phyloP scores from a whole-genome alignment of 495 filamentous ascomycete species.

The Penicillium ucsense region DNA sequence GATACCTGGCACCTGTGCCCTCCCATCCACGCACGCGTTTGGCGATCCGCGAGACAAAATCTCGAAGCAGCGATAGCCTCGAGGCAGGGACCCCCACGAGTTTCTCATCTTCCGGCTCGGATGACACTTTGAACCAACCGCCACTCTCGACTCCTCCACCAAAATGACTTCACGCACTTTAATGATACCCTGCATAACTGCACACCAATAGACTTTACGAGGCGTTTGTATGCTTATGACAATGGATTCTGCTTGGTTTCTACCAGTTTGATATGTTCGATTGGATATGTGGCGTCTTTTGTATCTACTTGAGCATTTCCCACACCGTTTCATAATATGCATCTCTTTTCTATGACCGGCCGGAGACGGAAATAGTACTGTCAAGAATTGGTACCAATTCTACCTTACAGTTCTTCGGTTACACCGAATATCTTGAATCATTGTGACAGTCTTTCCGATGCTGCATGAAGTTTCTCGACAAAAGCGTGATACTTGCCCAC shows the following conservation, averaged over 20 bases:
- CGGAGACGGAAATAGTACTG: too few relatives aligned
- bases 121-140: slow-evolving; percentile 15
- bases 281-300: neutral
- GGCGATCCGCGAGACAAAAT: slow-evolving; percentile 24
- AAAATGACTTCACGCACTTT: slow-evolving; percentile 12
- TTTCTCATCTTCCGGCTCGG: slow-evolving; percentile 26
- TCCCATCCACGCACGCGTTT: slow-evolving; percentile 30
- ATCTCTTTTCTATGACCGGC: too few relatives aligned
- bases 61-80: slow-evolving; percentile 21
- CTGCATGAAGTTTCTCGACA: too few relatives aligned
- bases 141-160: slow-evolving; percentile 1
- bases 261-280: neutral
- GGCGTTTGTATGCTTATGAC: slow-evolving; percentile 5
- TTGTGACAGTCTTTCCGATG: too few relatives aligned
- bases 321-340: too few relatives aligned
- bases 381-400: too few relatives aligned
- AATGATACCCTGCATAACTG: slow-evolving; percentile 19
- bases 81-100: slow-evolving; percentile 29
- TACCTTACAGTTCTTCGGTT: too few relatives aligned
- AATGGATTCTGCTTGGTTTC: neutral
- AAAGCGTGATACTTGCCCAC: neutral
- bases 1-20: slow-evolving; percentile 50
- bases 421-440: too few relatives aligned
- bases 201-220: slow-evolving; percentile 7
- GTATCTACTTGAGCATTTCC: too few relatives aligned